These are phyloP conservation scores for Solanum hybrid DNA, from an alignment of 305 asterid species.

Conservation along the genomic window DNA sequence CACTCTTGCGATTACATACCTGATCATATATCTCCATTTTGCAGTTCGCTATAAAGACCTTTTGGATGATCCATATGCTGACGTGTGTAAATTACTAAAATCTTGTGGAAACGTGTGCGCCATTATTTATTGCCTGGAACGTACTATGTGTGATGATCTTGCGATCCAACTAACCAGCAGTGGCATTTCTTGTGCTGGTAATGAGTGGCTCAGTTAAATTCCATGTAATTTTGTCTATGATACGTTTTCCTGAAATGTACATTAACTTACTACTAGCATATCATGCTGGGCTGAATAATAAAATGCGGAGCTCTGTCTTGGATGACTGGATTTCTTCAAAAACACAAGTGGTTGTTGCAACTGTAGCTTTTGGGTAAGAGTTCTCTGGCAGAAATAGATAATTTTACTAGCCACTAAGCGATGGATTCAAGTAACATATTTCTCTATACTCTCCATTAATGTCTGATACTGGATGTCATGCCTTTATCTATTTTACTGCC, in stretches of 20 bases:
- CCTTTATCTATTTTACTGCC: not conserved
- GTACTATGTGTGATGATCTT: slow-evolving; percentile 76
- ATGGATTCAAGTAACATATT: not conserved
- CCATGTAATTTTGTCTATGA: slow-evolving; percentile 4
- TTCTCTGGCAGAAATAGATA: slow-evolving; percentile 3
- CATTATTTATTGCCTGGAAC: slow-evolving; percentile 92
- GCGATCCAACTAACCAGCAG: slow-evolving; percentile 57
- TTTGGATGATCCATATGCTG: slow-evolving; percentile 69
- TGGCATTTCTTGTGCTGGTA: slow-evolving; percentile 90
- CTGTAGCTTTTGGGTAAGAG: slow-evolving; percentile 94
- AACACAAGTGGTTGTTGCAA: slow-evolving; percentile 90
- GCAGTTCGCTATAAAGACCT: slow-evolving; percentile 96
- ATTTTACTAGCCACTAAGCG: not conserved
- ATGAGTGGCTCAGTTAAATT: slow-evolving; percentile 13
- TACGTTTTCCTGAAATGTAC: not conserved
- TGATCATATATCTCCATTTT: slow-evolving; percentile 16
- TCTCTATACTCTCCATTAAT: not conserved
- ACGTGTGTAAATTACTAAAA: slow-evolving; percentile 70
- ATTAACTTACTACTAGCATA: slow-evolving; percentile 46
- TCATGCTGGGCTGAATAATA: slow-evolving; percentile 90
- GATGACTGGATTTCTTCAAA: slow-evolving; percentile 88
- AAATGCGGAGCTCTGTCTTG: slow-evolving; percentile 72
- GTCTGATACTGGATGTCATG: slow-evolving; percentile 3
- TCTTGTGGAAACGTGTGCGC: slow-evolving; percentile 77
- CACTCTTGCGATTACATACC: not conserved